These are phyloP conservation scores for Wickerhamomyces hampshirensis DNA, from an alignment of 805 yeast genomes.

Conservation along the genomic window DNA sequence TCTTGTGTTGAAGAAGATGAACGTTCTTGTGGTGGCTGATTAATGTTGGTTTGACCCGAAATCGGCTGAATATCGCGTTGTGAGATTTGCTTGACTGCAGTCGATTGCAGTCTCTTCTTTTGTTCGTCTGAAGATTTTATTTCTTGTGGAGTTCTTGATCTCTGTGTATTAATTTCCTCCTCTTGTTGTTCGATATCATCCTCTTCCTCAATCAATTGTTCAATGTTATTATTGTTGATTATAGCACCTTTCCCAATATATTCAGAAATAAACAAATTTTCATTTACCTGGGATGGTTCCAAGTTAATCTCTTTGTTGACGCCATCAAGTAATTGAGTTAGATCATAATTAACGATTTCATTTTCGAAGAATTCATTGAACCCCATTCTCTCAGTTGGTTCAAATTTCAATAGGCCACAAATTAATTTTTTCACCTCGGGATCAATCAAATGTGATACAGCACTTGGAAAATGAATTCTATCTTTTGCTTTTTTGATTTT, in stretches of 20 bases:
- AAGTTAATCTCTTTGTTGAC: constrained; percentile 52
- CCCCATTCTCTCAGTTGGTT: constrained; percentile 84
- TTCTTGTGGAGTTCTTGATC: constrained; percentile 2
- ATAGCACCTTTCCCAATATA: constrained; percentile 43
- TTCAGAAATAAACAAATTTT: constrained; percentile 80
- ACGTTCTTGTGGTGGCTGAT: constrained; percentile 9
- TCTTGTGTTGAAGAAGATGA: constrained; percentile 8
- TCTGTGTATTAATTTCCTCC: not conserved
- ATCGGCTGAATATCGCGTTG: constrained; percentile 25
- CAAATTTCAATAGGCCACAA: constrained; percentile 69
- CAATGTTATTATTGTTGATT: constrained; percentile 16
- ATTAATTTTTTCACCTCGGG: constrained; percentile 69
- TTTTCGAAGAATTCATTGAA: constrained; percentile 83
- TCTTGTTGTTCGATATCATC: constrained; percentile 6
- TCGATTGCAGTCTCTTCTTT: not conserved
- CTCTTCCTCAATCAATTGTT: constrained; percentile 13
- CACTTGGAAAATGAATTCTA: constrained; percentile 69
- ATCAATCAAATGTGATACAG: constrained; percentile 41
- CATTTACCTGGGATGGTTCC: constrained; percentile 61
- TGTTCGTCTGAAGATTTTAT: not conserved
- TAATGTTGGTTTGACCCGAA: constrained; percentile 4
- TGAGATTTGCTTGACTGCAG: constrained; percentile 17
- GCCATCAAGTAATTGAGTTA: constrained; percentile 31
- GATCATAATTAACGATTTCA: constrained; percentile 54
- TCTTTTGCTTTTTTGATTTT: constrained; percentile 83